phyloP scores from a whole-genome alignment of 495 filamentous ascomycete species.

The Hyphodiscus hymeniophilus region DNA sequence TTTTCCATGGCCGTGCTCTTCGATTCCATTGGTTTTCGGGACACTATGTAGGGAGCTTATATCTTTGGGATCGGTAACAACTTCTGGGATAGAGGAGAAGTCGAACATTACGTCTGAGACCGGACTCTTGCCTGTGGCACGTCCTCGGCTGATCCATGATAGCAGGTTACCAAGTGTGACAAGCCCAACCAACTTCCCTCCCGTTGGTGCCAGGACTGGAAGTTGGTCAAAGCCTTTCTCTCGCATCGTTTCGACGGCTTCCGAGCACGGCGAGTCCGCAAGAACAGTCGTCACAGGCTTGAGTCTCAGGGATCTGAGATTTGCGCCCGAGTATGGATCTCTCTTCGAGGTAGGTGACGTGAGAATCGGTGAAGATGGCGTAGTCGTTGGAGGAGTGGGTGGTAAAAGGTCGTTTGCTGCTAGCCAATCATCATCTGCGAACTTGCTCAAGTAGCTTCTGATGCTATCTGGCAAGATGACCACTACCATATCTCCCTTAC shows the following conservation, averaged over 20 bases:
- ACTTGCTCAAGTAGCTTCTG: constrained; percentile 96
- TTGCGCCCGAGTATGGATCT: constrained; percentile 62
- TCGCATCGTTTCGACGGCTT: constrained; percentile 93
- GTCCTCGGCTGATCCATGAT: constrained; percentile 73
- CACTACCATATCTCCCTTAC: constrained; percentile 76
- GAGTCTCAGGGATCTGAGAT: constrained; percentile 70
- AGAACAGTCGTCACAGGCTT: constrained; percentile 87
- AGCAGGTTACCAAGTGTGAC: constrained; percentile 94
- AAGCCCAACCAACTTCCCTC: constrained; percentile 71
- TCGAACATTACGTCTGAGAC: constrained; percentile 95
- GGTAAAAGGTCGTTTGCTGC: constrained; percentile 85
- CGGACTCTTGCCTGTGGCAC: constrained; percentile 59
- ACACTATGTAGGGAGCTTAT: constrained; percentile 15
- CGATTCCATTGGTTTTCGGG: constrained; percentile 16
- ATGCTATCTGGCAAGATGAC: constrained; percentile 93
- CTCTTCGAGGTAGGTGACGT: constrained; percentile 19
- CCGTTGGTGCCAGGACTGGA: constrained; percentile 67
- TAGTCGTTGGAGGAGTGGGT: constrained; percentile 41
- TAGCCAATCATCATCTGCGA: constrained; percentile 97
- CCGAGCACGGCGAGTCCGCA: constrained; percentile 57
- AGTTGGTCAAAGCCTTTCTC: constrained; percentile 96
- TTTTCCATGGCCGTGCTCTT: constrained; percentile 10
- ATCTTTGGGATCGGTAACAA: constrained; percentile 69
- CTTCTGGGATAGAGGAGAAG: constrained; percentile 75
- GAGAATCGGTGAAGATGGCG: constrained; percentile 34